phyloP scores from a whole-genome alignment of 495 filamentous ascomycete genomes.

The Chaetomium fimeti region DNA sequence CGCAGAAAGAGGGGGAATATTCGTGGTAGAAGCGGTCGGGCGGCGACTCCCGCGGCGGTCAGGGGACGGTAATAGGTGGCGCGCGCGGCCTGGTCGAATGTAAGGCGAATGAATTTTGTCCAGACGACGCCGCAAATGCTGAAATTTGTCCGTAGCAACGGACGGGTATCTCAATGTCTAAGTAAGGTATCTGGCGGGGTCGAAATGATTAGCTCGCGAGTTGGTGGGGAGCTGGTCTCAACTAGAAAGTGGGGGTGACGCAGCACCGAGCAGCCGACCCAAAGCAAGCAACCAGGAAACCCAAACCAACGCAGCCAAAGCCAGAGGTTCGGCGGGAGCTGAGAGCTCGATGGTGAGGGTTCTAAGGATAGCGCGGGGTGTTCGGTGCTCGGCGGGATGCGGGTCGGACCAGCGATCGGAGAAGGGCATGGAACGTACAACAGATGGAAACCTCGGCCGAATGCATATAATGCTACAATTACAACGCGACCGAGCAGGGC shows the following conservation, averaged over 20 bases:
- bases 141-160: conserved; percentile 14
- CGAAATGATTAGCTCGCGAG: conserved; percentile 18
- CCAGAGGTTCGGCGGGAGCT: not conserved
- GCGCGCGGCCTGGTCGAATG: not conserved
- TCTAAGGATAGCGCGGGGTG: not conserved
- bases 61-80: not conserved
- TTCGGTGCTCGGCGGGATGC: conserved; percentile 1
- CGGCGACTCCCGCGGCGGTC: not conserved
- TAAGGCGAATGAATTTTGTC: not conserved
- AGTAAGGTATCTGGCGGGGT: conserved; percentile 24
- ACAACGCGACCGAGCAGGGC: conserved; percentile 22
- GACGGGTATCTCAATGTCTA: conserved; percentile 37
- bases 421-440: conserved; percentile 15
- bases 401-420: not conserved
- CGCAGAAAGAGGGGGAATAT: conserved; percentile 24
- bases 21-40: conserved; percentile 5
- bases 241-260: conserved; percentile 3
- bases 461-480: conserved; percentile 36
- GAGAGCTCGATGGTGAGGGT: not conserved
- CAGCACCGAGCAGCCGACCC: not conserved
- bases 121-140: conserved; percentile 21
- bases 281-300: not conserved
- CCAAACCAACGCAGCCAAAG: not conserved
- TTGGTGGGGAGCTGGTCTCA: not conserved
- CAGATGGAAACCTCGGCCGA: conserved; percentile 27